A percentile compares a stretch with the other conserved stretches of the same genome.
Evolutionary conservation across 2,329 filamentous ascomycete genomes (phyloP).

Genomic region (Cercospora brassicicola): DNA sequence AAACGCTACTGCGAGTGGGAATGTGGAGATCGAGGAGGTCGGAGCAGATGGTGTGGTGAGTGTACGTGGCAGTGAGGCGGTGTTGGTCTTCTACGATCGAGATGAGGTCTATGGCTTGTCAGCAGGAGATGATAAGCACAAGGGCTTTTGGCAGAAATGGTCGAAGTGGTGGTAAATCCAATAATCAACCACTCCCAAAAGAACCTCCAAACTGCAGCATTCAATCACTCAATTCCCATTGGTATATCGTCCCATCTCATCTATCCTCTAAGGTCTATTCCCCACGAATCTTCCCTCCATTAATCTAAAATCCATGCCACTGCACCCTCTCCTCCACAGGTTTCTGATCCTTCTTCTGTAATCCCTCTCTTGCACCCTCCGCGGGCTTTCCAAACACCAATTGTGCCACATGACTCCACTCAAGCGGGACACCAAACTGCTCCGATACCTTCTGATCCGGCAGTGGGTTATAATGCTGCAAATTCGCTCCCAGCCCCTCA

Average conservation of each 20-base stretch:
- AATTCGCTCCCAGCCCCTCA: conserved; percentile 81
- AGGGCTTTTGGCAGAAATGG: background rate
- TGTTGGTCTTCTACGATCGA: conserved; percentile 33
- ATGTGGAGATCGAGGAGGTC: conserved; percentile 26
- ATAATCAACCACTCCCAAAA: background rate
- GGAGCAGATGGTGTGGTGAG: conserved; percentile 24
- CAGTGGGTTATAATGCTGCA: conserved; percentile 91
- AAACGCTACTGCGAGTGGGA: conserved; percentile 25
- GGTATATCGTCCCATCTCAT: background rate
- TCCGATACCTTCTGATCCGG: conserved; percentile 70
- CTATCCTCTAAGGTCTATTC: background rate
- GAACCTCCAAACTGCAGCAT: background rate
- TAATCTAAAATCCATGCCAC: conserved; percentile 31
- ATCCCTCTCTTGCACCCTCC: conserved; percentile 48
- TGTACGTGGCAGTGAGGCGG: conserved; percentile 35
- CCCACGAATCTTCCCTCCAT: background rate
- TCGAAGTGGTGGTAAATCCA: background rate
- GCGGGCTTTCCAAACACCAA: conserved; percentile 65
- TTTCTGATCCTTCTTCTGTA: conserved; percentile 34
- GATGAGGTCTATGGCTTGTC: conserved; percentile 11
- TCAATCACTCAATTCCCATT: background rate
- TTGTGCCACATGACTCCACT: conserved; percentile 79
- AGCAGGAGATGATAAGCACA: background rate
- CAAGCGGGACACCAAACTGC: conserved; percentile 68
- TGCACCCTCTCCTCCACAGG: conserved; percentile 35